Evolutionary conservation across 805 yeast species (phyloP).

Genomic region (Saturnispora diversa): DNA sequence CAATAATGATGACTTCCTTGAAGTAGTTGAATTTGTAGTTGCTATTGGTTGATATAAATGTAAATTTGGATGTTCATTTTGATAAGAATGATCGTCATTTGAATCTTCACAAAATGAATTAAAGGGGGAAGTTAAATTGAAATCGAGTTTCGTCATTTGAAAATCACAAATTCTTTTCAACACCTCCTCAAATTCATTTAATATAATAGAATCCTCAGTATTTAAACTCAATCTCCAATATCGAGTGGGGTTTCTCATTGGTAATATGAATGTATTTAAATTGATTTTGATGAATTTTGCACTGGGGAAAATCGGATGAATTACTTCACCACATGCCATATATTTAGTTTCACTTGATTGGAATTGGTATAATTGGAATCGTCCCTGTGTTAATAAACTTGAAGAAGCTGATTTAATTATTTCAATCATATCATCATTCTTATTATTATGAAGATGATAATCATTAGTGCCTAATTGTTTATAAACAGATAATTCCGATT

Average conservation of each 20-base stretch:
- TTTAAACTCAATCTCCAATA: slow-evolving; percentile 54
- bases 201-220: slow-evolving; percentile 25
- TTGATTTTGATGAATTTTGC: slow-evolving; percentile 47
- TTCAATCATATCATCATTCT: not conserved
- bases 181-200: slow-evolving; percentile 26
- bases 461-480: slow-evolving; percentile 4
- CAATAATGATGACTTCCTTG: slow-evolving; percentile 11
- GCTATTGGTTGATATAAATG: slow-evolving; percentile 12
- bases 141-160: slow-evolving; percentile 2
- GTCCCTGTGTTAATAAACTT: slow-evolving; percentile 50
- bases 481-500: slow-evolving; percentile 15
- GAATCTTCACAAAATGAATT: slow-evolving; percentile 8
- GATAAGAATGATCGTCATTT: not conserved
- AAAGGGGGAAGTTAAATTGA: slow-evolving; percentile 11
- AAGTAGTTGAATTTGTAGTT: slow-evolving; percentile 4
- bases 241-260: slow-evolving; percentile 66
- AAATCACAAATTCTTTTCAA: slow-evolving; percentile 19
- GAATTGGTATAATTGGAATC: slow-evolving; percentile 50
- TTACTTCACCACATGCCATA: slow-evolving; percentile 57
- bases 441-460: too few relatives aligned
- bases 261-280: slow-evolving; percentile 44
- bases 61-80: not conserved
- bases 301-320: slow-evolving; percentile 67
- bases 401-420: slow-evolving; percentile 7
- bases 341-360: slow-evolving; percentile 48